These are phyloP conservation scores for Kockiozyma suomiensis DNA, from an alignment of 805 yeast species.

Conservation along the genomic window DNA sequence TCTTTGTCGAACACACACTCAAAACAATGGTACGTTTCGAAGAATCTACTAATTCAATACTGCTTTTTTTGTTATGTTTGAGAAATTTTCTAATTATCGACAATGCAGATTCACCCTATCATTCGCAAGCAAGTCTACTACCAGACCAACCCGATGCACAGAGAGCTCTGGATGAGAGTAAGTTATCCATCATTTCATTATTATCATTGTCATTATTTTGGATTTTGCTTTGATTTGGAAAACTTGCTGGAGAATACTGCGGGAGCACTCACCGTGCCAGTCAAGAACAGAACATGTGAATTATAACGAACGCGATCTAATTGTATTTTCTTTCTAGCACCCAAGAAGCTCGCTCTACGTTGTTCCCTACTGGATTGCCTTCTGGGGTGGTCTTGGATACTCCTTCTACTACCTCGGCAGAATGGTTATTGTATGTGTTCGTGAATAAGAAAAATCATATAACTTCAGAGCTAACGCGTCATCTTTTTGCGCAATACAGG, in stretches of 20 bases:
- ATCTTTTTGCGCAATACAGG: slow-evolving; percentile 1
- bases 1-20: background rate
- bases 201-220: too few relatives aligned
- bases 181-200: background rate
- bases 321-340: slow-evolving; percentile 19
- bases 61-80: background rate
- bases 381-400: slow-evolving; percentile 31
- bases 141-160: slow-evolving; percentile 26
- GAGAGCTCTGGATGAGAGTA: slow-evolving; percentile 32
- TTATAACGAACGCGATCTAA: background rate
- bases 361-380: slow-evolving; percentile 35
- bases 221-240: too few relatives aligned
- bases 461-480: too few relatives aligned
- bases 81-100: background rate
- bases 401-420: slow-evolving; percentile 26
- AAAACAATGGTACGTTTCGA: slow-evolving; percentile 8
- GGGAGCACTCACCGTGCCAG: too few relatives aligned
- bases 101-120: slow-evolving; percentile 16
- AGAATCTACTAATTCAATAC: too few relatives aligned
- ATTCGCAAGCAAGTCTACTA: slow-evolving; percentile 29
- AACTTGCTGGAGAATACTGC: too few relatives aligned
- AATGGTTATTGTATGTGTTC: slow-evolving; percentile 25
- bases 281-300: too few relatives aligned
- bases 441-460: background rate
- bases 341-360: slow-evolving; percentile 34